Evolutionary conservation across 768 basidiomycete species (phyloP).

Genomic region (Coprinopsis strossmayeri): DNA sequence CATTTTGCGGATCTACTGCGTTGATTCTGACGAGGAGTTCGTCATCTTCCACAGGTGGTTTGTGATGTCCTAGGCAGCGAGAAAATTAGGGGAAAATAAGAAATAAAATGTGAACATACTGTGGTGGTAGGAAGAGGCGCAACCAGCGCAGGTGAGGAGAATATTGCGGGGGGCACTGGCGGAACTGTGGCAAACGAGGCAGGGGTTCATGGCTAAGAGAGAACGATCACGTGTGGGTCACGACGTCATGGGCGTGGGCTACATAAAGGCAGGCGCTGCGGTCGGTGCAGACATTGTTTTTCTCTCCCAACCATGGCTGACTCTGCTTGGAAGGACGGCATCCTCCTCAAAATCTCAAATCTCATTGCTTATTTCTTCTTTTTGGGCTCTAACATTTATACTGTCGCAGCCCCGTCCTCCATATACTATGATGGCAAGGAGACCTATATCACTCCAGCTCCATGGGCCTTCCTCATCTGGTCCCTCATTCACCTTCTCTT

Average conservation of each 20-base stretch:
- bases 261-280: slow-evolving; percentile 14
- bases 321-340: slow-evolving; percentile 66
- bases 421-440: slow-evolving; percentile 71
- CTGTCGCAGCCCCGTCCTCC: slow-evolving; percentile 66
- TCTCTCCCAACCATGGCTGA: slow-evolving; percentile 41
- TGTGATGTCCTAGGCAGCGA: slow-evolving; percentile 26
- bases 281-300: neutral
- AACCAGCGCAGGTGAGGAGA: slow-evolving; percentile 26
- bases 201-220: slow-evolving; percentile 13
- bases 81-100: neutral
- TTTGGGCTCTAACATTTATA: slow-evolving; percentile 88
- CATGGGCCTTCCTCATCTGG: slow-evolving; percentile 92
- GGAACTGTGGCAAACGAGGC: slow-evolving; percentile 19
- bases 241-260: slow-evolving; percentile 8
- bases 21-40: slow-evolving; percentile 25
- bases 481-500: slow-evolving; percentile 86
- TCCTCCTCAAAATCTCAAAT: slow-evolving; percentile 82
- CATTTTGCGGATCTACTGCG: slow-evolving; percentile 15
- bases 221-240: slow-evolving; percentile 7
- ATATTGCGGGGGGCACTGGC: slow-evolving; percentile 22
- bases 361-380: slow-evolving; percentile 79
- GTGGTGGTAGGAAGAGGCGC: slow-evolving; percentile 29
- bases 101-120: slow-evolving; percentile 17
- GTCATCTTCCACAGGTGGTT: slow-evolving; percentile 24
- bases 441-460: slow-evolving; percentile 92